Evolutionary conservation across 805 yeast genomes (phyloP).

Genomic region (Hemisphaericaspora nanyangensis): DNA sequence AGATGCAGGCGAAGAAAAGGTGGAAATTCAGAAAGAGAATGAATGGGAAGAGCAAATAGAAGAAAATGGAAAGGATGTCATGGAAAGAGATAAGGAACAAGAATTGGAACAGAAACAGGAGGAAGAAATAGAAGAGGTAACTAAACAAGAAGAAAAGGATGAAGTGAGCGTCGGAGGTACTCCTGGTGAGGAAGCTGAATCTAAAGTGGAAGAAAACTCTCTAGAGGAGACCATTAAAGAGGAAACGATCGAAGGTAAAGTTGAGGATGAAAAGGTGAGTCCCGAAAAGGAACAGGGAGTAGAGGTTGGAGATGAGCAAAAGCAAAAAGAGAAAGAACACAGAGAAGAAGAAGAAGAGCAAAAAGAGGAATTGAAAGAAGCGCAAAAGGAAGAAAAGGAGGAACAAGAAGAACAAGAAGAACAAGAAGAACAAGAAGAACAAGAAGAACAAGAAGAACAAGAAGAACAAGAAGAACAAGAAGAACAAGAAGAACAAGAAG

Average conservation of each 20-base stretch:
- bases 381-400: conserved; percentile 4
- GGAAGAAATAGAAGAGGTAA: conserved; percentile 5
- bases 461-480: neutral
- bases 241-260: neutral
- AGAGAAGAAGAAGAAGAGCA: conserved; percentile 4
- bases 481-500: neutral
- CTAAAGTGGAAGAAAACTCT: neutral
- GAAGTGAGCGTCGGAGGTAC: too few relatives aligned
- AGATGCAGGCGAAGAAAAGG: conserved; percentile 1
- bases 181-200: neutral
- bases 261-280: conserved; percentile 8
- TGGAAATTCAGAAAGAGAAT: conserved; percentile 3
- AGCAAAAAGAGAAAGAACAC: conserved; percentile 2
- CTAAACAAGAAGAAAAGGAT: conserved; percentile 9
- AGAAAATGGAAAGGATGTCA: too few relatives aligned
- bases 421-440: neutral
- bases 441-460: neutral
- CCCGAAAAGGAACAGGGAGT: conserved; percentile 1
- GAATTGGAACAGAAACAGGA: conserved; percentile 1
- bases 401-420: conserved; percentile 1
- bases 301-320: conserved; percentile 4
- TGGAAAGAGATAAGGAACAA: conserved; percentile 8
- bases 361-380: conserved; percentile 7
- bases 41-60: conserved; percentile 11
- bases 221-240: neutral